phyloP scores from a whole-genome alignment of 345 rosid species.

The Ceriops zippeliana region DNA sequence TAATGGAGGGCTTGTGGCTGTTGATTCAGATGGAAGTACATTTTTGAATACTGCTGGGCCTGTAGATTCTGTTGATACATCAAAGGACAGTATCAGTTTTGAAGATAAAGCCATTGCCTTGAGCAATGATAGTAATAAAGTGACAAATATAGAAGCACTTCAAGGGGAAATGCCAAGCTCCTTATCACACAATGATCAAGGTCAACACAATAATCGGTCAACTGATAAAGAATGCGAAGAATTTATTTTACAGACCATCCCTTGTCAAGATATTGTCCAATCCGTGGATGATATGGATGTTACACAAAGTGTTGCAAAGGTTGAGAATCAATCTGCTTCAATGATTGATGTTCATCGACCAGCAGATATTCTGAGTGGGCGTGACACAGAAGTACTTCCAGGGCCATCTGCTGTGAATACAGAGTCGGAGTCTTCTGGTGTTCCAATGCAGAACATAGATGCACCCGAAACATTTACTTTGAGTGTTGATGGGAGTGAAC shows the following conservation, averaged over 20 bases:
- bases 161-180: conserved; percentile 28
- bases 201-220: conserved; percentile 29
- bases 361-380: conserved; percentile 35
- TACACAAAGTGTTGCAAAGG: conserved; percentile 21
- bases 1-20: conserved; percentile 28
- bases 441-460: conserved; percentile 45
- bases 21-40: conserved; percentile 37
- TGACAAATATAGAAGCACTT: conserved; percentile 24
- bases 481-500: conserved; percentile 69
- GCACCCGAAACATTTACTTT: conserved; percentile 46
- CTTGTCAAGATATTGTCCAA: conserved; percentile 23
- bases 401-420: conserved; percentile 30
- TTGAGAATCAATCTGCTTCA: conserved; percentile 23
- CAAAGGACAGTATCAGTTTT: conserved; percentile 17
- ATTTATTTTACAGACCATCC: conserved; percentile 16
- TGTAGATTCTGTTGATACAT: conserved; percentile 22
- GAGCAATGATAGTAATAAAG: conserved; percentile 29
- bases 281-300: conserved; percentile 18
- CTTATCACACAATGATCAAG: conserved; percentile 27
- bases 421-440: conserved; percentile 50
- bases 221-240: conserved; percentile 27
- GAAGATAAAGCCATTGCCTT: conserved; percentile 21
- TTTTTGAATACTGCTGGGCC: conserved; percentile 18
- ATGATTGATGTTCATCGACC: conserved; percentile 27
- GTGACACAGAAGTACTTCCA: conserved; percentile 22